phyloP scores from a whole-genome alignment of 164 flowering plant genomes.

The Brasenia schreberi region DNA sequence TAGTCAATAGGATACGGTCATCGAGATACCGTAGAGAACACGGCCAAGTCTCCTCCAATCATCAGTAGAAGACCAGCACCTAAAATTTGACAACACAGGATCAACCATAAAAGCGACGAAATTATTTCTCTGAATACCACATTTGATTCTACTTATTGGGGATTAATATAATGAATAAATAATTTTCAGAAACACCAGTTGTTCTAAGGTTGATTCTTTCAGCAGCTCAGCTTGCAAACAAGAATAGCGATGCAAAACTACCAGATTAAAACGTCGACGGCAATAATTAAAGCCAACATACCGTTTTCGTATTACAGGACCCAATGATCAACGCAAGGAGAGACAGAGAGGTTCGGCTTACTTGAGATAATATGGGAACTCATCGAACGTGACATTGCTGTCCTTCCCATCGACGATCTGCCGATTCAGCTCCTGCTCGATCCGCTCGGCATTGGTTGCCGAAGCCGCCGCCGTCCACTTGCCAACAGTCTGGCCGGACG shows the following conservation, averaged over 20 bases:
- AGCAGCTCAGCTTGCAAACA: no score
- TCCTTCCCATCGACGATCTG: slow-evolving; percentile 58
- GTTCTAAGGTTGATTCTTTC: no score
- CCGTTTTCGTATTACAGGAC: neutral
- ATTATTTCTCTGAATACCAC: neutral
- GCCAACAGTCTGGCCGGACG: slow-evolving; percentile 51
- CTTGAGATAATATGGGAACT: slow-evolving; percentile 88
- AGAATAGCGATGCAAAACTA: no score
- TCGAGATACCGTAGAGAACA: no score
- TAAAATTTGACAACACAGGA: no score
- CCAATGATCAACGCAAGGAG: neutral
- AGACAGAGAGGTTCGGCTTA: slow-evolving; percentile 3
- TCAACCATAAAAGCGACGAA: neutral
- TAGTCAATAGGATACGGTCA: no score
- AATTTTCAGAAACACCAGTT: no score
- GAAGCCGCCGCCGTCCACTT: slow-evolving; percentile 40
- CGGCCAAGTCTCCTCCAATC: no score
- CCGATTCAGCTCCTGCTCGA: slow-evolving; percentile 67
- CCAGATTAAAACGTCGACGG: no score
- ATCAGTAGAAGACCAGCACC: no score
- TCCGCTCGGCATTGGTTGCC: slow-evolving; percentile 26
- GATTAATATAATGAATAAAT: no score
- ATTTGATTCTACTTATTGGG: neutral
- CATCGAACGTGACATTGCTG: slow-evolving; percentile 61
- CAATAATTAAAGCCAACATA: neutral